A percentile compares a stretch with the other conserved stretches of the same genome.
Conservation (phyloP, 306 rosid species). For the Quercus cerris region DNA sequence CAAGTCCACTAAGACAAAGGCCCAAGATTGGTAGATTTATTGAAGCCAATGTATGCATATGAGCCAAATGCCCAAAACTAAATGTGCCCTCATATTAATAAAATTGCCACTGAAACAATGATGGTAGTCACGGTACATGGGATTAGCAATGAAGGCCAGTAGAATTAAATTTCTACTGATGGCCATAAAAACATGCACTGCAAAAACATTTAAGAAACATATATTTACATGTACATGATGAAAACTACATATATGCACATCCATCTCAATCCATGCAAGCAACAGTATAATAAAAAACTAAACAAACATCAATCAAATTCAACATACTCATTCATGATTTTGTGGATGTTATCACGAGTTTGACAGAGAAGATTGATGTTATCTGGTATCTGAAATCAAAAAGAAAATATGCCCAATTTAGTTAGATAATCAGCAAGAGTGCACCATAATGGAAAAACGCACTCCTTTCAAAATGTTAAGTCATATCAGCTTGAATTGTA, state of each 20-base stretch:
- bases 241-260: neutral
- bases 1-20: neutral
- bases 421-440: conserved; percentile 11
- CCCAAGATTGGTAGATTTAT: neutral
- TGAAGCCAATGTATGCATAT: neutral
- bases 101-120: neutral
- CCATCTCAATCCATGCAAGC: neutral
- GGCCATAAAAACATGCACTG: neutral
- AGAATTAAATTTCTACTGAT: neutral
- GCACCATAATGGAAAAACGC: neutral
- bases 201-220: neutral
- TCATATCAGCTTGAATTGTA: neutral
- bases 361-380: conserved; percentile 82
- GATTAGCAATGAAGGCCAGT: neutral
- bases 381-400: conserved; percentile 70
- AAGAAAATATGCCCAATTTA: conserved; percentile 13
- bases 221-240: neutral
- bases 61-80: neutral
- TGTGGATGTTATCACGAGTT: conserved; percentile 73
- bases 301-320: conserved; percentile 1
- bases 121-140: neutral
- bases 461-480: conserved; percentile 10
- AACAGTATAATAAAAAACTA: neutral
- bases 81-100: neutral
- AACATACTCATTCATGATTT: conserved; percentile 83